Conservation (phyloP, 2,329 filamentous ascomycete genomes). For the Aspergillus glaucus region DNA sequence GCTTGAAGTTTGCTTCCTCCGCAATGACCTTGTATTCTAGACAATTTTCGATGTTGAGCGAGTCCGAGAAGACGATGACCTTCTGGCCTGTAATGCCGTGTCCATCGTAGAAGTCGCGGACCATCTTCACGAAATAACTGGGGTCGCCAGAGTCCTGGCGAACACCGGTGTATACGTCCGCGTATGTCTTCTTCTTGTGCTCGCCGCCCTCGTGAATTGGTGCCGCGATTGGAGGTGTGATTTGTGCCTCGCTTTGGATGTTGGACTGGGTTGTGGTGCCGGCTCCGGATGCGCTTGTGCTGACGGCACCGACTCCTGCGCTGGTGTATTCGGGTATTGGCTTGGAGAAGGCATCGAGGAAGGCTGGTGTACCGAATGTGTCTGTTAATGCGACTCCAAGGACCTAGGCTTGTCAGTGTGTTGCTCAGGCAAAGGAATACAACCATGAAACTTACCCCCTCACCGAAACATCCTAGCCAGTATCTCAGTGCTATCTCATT, state of each 20-base stretch:
- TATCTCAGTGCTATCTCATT: slow-evolving; percentile 79
- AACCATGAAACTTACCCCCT: slow-evolving; percentile 46
- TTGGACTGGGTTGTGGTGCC: slow-evolving; percentile 39
- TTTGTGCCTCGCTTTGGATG: slow-evolving; percentile 33
- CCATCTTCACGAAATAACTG: slow-evolving; percentile 67
- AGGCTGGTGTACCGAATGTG: slow-evolving; percentile 88
- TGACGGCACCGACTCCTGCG: slow-evolving; percentile 33
- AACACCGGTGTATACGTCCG: slow-evolving; percentile 74
- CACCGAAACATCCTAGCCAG: slow-evolving; percentile 88
- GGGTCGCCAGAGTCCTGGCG: slow-evolving; percentile 90
- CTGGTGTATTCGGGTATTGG: slow-evolving; percentile 48
- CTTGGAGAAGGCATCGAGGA: slow-evolving; percentile 75
- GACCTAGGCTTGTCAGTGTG: slow-evolving; percentile 42
- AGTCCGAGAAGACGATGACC: slow-evolving; percentile 91
- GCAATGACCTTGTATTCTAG: slow-evolving; percentile 82
- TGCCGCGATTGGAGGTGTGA: slow-evolving; percentile 39
- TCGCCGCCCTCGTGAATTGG: slow-evolving; percentile 30
- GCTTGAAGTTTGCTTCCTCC: slow-evolving; percentile 71
- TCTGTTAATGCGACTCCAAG: slow-evolving; percentile 88
- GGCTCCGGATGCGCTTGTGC: slow-evolving; percentile 34
- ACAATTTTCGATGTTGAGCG: slow-evolving; percentile 82
- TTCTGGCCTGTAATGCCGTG: slow-evolving; percentile 74
- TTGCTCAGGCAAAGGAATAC: not conserved
- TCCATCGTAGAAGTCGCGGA: slow-evolving; percentile 72
- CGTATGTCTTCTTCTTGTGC: slow-evolving; percentile 58